Percentiles rank a stretch among this genome's conserved stretches.
Conservation (phyloP, 1,284 basidiomycete genomes). For the Melampsora larici-populina region DNA sequence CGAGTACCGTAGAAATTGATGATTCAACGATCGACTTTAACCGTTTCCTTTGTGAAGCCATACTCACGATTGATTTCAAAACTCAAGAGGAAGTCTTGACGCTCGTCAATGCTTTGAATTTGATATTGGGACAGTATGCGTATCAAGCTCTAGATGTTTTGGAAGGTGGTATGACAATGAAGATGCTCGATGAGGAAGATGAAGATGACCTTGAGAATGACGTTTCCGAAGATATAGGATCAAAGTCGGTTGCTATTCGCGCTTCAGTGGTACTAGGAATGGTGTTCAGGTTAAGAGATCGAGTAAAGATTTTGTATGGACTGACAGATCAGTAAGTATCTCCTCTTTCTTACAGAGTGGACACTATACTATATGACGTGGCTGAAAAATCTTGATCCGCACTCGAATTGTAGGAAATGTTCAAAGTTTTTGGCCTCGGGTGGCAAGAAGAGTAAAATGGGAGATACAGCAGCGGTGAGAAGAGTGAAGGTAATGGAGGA, state of each 20-base stretch:
- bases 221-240: neutral
- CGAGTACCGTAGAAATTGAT: neutral
- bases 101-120: constrained; percentile 75
- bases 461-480: constrained; percentile 20
- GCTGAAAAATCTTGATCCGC: neutral
- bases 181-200: constrained; percentile 45
- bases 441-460: constrained; percentile 14
- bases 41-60: constrained; percentile 90
- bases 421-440: constrained; percentile 13
- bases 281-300: constrained; percentile 75
- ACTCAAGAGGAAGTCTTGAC: constrained; percentile 85
- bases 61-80: constrained; percentile 87
- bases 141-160: constrained; percentile 63
- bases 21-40: constrained; percentile 71
- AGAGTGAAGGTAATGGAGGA: constrained; percentile 14
- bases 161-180: constrained; percentile 42
- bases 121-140: constrained; percentile 71
- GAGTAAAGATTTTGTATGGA: constrained; percentile 74
- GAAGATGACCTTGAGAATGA: constrained; percentile 53
- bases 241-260: constrained; percentile 49
- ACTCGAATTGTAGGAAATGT: constrained; percentile 23
- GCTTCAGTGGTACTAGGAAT: constrained; percentile 71
- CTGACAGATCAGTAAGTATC: constrained; percentile 77
- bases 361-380: neutral
- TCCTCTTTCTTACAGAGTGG: constrained; percentile 29